Conservation (phyloP, 139 green algal species). For the Chlorella sp. region DNA sequence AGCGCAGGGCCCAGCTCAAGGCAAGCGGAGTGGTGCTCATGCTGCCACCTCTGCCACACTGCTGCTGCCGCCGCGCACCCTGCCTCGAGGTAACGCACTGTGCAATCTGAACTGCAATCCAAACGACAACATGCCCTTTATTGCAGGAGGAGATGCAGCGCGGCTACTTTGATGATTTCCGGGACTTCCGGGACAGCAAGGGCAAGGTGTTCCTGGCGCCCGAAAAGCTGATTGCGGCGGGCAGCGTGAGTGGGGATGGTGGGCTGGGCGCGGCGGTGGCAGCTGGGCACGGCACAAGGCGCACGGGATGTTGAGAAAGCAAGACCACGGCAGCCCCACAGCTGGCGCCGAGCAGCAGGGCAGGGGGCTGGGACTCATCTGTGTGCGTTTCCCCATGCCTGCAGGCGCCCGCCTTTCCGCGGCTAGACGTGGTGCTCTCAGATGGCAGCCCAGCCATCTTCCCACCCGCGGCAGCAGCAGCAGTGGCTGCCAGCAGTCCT, state of each 20-base stretch:
- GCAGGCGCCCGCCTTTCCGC: slow-evolving; percentile 38
- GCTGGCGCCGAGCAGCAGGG: not conserved
- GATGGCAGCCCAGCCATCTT: slow-evolving; percentile 3
- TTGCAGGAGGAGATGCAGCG: slow-evolving; percentile 59
- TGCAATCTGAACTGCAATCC: not conserved
- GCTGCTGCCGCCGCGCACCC: not conserved
- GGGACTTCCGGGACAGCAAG: slow-evolving; percentile 47
- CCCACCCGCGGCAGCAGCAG: not conserved
- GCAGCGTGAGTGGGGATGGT: not conserved
- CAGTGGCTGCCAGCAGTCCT: not conserved
- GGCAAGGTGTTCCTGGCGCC: slow-evolving; percentile 52
- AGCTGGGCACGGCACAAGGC: not conserved
- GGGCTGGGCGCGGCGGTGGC: too few relatives aligned
- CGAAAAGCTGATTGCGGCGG: slow-evolving; percentile 22
- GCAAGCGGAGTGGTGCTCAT: not conserved
- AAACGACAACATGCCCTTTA: not conserved
- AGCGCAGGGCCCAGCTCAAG: not conserved
- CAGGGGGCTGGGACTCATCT: not conserved
- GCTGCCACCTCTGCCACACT: not conserved
- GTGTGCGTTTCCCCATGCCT: not conserved
- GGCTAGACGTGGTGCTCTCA: not conserved
- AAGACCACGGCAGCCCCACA: too few relatives aligned
- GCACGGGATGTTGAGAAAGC: too few relatives aligned
- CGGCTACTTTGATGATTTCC: slow-evolving; percentile 67
- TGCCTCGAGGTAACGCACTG: not conserved